A percentile compares a stretch with the other conserved stretches of the same genome.
Evolutionary conservation across 768 basidiomycete species (phyloP).

Genomic region (Heimioporus sp.): DNA sequence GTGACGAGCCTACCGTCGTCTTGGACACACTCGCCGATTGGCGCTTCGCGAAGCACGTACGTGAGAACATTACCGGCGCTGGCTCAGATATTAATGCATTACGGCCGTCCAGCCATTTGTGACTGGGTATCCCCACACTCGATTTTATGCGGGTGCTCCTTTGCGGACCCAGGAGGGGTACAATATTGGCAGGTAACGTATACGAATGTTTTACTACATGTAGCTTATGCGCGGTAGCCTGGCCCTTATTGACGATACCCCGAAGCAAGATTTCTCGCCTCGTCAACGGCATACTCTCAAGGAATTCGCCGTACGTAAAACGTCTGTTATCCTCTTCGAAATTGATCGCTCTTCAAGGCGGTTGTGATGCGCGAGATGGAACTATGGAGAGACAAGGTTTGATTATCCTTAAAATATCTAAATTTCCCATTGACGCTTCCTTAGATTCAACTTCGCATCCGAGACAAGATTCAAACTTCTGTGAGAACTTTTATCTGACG

Average conservation of each 20-base stretch:
- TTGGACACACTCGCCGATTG: conserved; percentile 80
- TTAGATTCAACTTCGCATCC: conserved; percentile 84
- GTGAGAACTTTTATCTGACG: conserved; percentile 37
- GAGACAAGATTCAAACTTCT: conserved; percentile 90
- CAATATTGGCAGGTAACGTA: conserved; percentile 78
- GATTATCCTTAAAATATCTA: background rate
- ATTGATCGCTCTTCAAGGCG: conserved; percentile 39
- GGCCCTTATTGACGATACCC: conserved; percentile 81
- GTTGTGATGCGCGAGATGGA: conserved; percentile 96
- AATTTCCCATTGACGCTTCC: background rate
- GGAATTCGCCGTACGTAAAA: conserved; percentile 72
- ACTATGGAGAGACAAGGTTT: conserved; percentile 89
- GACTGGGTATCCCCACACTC: conserved; percentile 58
- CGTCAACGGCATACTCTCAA: conserved; percentile 89
- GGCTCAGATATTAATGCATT: background rate
- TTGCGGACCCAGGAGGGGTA: conserved; percentile 85
- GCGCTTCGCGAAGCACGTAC: conserved; percentile 83
- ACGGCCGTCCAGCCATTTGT: conserved; percentile 60
- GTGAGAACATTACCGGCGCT: conserved; percentile 19
- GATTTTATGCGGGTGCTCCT: conserved; percentile 93
- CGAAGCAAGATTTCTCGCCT: conserved; percentile 82
- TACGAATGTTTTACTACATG: background rate
- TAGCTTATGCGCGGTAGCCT: conserved; percentile 43
- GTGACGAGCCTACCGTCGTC: conserved; percentile 85
- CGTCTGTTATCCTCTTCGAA: background rate